phyloP scores from a whole-genome alignment of 257 asterid genomes.

The Paraleonurus japonicus region DNA sequence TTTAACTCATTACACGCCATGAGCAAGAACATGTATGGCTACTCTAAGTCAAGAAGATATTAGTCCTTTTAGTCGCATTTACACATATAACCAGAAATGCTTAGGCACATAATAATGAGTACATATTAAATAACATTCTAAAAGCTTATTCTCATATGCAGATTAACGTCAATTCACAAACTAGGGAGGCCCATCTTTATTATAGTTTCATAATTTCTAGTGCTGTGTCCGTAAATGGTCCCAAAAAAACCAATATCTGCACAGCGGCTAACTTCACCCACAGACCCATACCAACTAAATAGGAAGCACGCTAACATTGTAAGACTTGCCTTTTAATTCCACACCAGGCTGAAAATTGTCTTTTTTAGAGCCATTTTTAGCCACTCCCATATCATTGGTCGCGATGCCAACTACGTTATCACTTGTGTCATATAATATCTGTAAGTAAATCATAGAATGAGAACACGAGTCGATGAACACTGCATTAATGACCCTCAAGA shows the following conservation, averaged over 20 bases:
- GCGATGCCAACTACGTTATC: constrained; percentile 87
- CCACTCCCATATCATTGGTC: constrained; percentile 97
- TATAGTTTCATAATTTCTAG: background rate
- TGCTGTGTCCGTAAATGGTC: background rate
- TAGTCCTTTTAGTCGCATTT: background rate
- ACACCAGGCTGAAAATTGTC: constrained; percentile 91
- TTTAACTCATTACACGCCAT: background rate
- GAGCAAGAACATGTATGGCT: background rate
- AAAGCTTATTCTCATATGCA: background rate
- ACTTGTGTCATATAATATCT: constrained; percentile 64
- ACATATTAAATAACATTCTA: background rate
- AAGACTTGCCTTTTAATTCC: constrained; percentile 75
- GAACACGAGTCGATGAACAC: constrained; percentile 19
- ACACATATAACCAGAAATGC: too few species aligned
- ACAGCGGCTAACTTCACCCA: background rate
- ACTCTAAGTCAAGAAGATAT: background rate
- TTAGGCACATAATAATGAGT: background rate
- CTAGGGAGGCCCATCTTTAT: background rate
- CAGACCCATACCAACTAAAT: background rate
- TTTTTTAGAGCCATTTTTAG: constrained; percentile 78
- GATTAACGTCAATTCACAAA: background rate
- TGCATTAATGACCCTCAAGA: background rate
- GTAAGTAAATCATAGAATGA: constrained; percentile 28
- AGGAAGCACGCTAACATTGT: background rate
- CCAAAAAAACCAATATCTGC: background rate